Base-by-base conservation (phyloP, 1,284 basidiomycete genomes). In the Pterulicium gracile region DNA sequence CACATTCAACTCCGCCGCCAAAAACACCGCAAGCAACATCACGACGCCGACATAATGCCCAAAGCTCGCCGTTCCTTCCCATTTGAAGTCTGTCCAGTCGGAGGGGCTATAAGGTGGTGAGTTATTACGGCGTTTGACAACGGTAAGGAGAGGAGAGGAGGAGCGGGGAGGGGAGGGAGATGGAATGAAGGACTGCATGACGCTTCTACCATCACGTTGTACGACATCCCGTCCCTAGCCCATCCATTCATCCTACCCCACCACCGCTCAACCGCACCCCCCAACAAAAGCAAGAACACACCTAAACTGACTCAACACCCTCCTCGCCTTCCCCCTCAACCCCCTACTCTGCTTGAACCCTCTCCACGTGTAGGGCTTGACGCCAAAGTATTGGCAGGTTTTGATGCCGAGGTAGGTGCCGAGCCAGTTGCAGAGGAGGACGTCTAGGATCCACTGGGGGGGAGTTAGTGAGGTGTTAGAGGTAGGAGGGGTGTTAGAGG, bases 11-110 rank as follows among this genome's bases (percentile, higher is more conserved):
- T 90, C 88, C 46, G 84, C 86, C 48, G 79, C 80, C 44, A 90
- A 69, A 58, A 90, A 89, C n/a, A 84, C 77, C 4, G 79, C 75
- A 35, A 90, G 72, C 24, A 90, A 69, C 19, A 83, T 56, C 10
- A 89, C 81, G 23, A 89, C 86, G 1, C 73, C 75, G 49, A 81
- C 63, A 58, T 87, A 90, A 61, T 88, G 80, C 24, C 72, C 66
- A 56, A 88, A 85, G 23, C 81, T 79, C 15, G 78, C 73, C 3
- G 88, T 86, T 14, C 85, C 82, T 53, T 83, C 86, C 88, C 88
- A 91, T 56, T 85, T 77, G 70, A 90, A 90, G 10, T 82, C 75
- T 17, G 87, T 90, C 67, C 86, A 91, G 56, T 90, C 87, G n/a
- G n/a, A n/a, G n/a, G n/a, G n/a, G n/a, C n/a, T n/a, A n/a, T n/a